Evolutionary conservation across 495 filamentous ascomycete species (phyloP), one percentile per base, ranked within the genome.

Genomic region (Penicillium taxi): DNA sequence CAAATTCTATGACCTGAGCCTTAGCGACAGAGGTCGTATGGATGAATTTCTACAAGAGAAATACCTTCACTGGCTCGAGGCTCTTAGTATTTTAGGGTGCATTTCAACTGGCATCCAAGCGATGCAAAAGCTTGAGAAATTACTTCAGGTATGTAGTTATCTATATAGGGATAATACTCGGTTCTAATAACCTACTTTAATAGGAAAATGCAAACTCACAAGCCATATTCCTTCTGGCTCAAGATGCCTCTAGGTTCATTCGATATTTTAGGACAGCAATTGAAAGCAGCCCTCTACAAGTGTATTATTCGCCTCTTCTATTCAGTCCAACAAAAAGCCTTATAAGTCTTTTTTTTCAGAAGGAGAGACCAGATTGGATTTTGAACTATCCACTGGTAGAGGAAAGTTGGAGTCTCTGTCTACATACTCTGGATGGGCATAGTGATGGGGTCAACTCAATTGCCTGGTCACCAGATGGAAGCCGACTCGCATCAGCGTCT

Each of bases 31-130:
- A 11, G 19, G 11, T 12, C 3, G 9, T 4, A 2, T 35, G 18
- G 13, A 31, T 32, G 0, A 11, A 2, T 40, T 40, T 40, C 22
- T 32, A 33, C 14, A 30, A 20, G 4, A 19, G 9, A 25, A 23
- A 42, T 55, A 48, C 21, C 48, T 62, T 34, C 44, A 64, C 43
- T 62, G 53, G 58, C 48, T 62, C 5, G 59, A 65, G 37, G 50
- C 49, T 40, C 48, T 65, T 24, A 52, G 55, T 26, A 45, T 58
- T 22, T 39, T 50, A 19, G 36, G 28, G 38, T 45, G 48, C 27
- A 40, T 61, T 29, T 47, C 50, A 29, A 21, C 37, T 18, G 52
- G 46, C 19, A 42, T 61, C 32, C 12, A 4, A 29, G 36, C 31
- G 33, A 47, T 47, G 23, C 7, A 19, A 19, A 47, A 31, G 32